Evolutionary conservation across 441 rosid genomes (phyloP), one percentile per base, ranked within the genome.

Genomic region (Gossypium trilobum): DNA sequence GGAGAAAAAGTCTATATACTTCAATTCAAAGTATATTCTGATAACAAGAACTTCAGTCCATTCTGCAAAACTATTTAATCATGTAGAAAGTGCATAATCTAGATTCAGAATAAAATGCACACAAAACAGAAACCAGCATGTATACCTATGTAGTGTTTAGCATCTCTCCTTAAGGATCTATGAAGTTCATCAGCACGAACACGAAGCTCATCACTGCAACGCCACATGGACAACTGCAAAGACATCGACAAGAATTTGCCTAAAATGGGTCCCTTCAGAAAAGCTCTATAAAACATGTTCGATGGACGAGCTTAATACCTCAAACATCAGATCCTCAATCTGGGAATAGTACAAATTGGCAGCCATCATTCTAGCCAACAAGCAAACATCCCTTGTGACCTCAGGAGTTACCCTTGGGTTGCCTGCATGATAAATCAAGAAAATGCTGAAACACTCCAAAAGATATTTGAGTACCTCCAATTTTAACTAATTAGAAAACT

Each of bases 171-270:
- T 4, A 89, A 79, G 71, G 87, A 85, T 64, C 79, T 76, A 31
- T 84, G 98, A 70, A 95, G 87, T 70, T 82, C 86, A 63, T 88
- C 90, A 0, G 96, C 96, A 56, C 83, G 83, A 58, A 70, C 74
- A 59, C 95, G 90, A 58, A 95, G 92, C 74, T 95, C 99, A 17
- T 91, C 97, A 68, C 76, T 92, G 85, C 99, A 95, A 72, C 97
- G 94, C 99, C 99, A 95, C 99, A 95, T 95, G 64, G 99, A 95
- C 85, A 95, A 74, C 99, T 95, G 85, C 80, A 20, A 61, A 31
- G 14, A 59, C 46, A 62, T 58, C 22, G 19, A 57, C 7, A n/a
- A 67, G 70, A 68, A 65, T 77, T 56, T 48, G 69, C 42, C 9
- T n/a, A 56, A 65, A 13, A 72, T 9, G 48, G 54, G 17, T n/a